phyloP scores from a whole-genome alignment of 805 yeast species.

The Zygotorulaspora florentina region DNA sequence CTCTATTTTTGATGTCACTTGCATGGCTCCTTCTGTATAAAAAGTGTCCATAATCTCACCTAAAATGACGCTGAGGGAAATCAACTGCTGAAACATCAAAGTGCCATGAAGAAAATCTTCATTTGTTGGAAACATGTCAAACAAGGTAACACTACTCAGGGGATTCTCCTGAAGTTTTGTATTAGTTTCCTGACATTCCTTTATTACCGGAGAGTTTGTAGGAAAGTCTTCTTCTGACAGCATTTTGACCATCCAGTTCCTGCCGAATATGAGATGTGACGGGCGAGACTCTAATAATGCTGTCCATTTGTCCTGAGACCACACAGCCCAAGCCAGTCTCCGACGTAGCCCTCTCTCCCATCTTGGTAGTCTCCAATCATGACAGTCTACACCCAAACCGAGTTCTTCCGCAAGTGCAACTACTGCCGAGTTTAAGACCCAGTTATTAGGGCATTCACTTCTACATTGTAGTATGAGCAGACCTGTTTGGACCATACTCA shows the following conservation, averaged over 20 bases:
- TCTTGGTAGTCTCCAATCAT: constrained; percentile 84
- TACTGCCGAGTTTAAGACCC: constrained; percentile 83
- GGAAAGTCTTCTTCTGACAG: constrained; percentile 74
- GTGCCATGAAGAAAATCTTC: constrained; percentile 71
- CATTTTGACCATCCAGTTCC: constrained; percentile 75
- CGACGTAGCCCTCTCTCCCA: constrained; percentile 92
- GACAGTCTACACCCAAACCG: constrained; percentile 88
- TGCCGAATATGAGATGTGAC: constrained; percentile 65
- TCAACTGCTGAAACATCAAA: constrained; percentile 60
- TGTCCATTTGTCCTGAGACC: constrained; percentile 88
- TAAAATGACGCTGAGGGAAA: constrained; percentile 61
- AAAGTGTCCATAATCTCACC: constrained; percentile 69
- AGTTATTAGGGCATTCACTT: constrained; percentile 60
- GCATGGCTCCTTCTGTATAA: constrained; percentile 65
- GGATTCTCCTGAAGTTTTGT: constrained; percentile 7
- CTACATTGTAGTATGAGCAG: constrained; percentile 62
- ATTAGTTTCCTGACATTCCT: constrained; percentile 7
- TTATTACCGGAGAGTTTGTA: constrained; percentile 46
- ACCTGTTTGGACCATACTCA: constrained; percentile 91
- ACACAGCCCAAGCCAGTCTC: constrained; percentile 94
- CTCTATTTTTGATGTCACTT: constrained; percentile 53
- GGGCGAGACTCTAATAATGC: constrained; percentile 79
- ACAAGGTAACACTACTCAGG: constrained; percentile 19
- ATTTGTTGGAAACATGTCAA: constrained; percentile 28
- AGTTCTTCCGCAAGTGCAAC: constrained; percentile 85